Conservation (phyloP, 345 rosid species). For the Euphorbia pulcherrima region DNA sequence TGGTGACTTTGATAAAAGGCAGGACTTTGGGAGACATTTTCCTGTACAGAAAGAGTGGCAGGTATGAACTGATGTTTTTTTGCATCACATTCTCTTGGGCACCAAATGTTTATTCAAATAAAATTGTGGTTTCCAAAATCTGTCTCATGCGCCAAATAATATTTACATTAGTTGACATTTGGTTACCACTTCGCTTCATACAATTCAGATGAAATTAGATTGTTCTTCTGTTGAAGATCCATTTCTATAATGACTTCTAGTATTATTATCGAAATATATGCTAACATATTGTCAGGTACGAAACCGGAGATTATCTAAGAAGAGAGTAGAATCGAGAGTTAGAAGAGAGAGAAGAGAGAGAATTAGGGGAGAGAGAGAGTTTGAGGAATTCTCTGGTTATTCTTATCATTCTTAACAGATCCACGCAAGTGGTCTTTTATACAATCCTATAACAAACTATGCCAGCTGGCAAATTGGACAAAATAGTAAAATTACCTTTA, state of each 20-base stretch:
- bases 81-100: not conserved
- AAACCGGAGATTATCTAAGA: no score
- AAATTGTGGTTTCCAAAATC: constrained; percentile 11
- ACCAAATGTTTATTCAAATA: constrained; percentile 4
- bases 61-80: constrained; percentile 35
- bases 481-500: no score
- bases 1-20: constrained; percentile 34
- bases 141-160: not conserved
- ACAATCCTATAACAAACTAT: no score
- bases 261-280: not conserved
- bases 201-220: constrained; percentile 1
- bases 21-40: constrained; percentile 45
- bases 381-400: no score
- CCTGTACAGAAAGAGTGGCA: constrained; percentile 45
- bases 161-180: not conserved
- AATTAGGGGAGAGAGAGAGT: no score
- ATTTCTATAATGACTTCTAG: not conserved
- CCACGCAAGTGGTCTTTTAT: no score
- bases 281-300: not conserved
- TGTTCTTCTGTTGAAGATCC: constrained; percentile 2
- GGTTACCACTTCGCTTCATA: not conserved
- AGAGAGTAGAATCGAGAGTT: no score
- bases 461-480: no score
- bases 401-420: no score
- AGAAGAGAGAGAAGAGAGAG: no score